Evolutionary conservation across 1,284 basidiomycete species (phyloP).

Genomic region (Trichosporon sp.): DNA sequence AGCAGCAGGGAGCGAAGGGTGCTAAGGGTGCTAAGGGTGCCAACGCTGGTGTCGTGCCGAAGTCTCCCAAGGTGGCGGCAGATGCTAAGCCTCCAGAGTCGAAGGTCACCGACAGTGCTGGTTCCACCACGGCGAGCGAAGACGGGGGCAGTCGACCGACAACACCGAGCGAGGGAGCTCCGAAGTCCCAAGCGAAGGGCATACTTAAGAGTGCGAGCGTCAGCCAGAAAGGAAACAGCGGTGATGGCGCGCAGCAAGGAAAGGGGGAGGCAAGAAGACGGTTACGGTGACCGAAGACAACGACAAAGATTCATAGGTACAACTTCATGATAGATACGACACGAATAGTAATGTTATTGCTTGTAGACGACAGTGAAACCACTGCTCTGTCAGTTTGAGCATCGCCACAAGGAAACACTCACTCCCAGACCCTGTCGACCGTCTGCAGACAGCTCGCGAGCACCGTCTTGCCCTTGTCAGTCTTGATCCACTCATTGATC

Average conservation of each 20-base stretch:
- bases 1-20: neutral
- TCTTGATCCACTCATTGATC: conserved; percentile 51
- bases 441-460: conserved; percentile 48
- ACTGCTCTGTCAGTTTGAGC: conserved; percentile 33
- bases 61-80: neutral
- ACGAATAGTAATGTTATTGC: conserved; percentile 26
- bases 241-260: neutral
- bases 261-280: neutral
- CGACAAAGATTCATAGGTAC: neutral
- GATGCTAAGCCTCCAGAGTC: neutral
- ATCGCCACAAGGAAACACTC: conserved; percentile 29
- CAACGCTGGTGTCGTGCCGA: neutral
- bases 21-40: neutral
- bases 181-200: neutral
- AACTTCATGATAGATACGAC: neutral
- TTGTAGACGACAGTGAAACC: conserved; percentile 43
- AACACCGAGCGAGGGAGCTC: neutral
- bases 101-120: neutral
- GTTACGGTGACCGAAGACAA: neutral
- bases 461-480: conserved; percentile 49
- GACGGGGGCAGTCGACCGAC: neutral
- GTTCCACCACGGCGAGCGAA: neutral
- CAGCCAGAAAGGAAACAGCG: neutral
- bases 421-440: conserved; percentile 53
- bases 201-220: neutral